Evolutionary conservation across 192 early-diverging fungal species (phyloP).

Genomic region (Coemansia nantahalensis): DNA sequence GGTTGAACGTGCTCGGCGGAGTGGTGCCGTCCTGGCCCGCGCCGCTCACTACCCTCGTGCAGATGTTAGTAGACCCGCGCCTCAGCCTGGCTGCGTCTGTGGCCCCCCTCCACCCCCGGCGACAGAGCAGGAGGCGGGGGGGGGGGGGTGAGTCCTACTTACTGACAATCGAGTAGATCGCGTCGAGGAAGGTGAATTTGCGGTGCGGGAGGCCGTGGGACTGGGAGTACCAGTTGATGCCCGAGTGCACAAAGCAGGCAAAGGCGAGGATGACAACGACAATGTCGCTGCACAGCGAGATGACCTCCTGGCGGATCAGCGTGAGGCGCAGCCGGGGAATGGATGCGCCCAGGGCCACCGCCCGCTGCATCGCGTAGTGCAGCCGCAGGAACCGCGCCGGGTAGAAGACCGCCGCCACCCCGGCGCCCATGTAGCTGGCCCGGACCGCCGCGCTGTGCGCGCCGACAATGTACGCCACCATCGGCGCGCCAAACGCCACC

Average conservation of each 20-base stretch:
- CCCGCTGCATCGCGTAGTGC: conserved; percentile 27
- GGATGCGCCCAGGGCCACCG: conserved; percentile 26
- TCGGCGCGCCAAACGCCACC: conserved; percentile 38
- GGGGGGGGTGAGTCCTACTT: too few relatives aligned
- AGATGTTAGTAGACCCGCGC: not conserved
- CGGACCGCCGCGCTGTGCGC: conserved; percentile 16
- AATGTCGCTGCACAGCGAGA: conserved; percentile 39
- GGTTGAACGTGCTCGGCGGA: conserved; percentile 41
- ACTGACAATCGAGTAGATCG: conserved; percentile 52
- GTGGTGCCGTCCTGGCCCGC: conserved; percentile 32
- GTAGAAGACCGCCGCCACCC: conserved; percentile 49
- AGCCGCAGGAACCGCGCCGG: conserved; percentile 48
- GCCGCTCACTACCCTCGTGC: conserved; percentile 11
- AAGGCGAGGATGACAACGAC: conserved; percentile 37
- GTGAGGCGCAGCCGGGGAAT: conserved; percentile 24
- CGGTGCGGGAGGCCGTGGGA: conserved; percentile 17
- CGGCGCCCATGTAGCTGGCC: conserved; percentile 51
- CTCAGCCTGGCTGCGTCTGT: too few relatives aligned
- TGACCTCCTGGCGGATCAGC: conserved; percentile 32
- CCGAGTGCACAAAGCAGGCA: conserved; percentile 47
- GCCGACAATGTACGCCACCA: conserved; percentile 33
- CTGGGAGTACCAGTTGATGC: conserved; percentile 46
- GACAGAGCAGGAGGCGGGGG: too few relatives aligned
- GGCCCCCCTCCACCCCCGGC: too few relatives aligned
- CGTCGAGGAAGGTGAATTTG: conserved; percentile 43